These are phyloP conservation scores for Basidiobolus heterosporus DNA, from an alignment of 371 early-diverging fungal species.

Conservation along the genomic window DNA sequence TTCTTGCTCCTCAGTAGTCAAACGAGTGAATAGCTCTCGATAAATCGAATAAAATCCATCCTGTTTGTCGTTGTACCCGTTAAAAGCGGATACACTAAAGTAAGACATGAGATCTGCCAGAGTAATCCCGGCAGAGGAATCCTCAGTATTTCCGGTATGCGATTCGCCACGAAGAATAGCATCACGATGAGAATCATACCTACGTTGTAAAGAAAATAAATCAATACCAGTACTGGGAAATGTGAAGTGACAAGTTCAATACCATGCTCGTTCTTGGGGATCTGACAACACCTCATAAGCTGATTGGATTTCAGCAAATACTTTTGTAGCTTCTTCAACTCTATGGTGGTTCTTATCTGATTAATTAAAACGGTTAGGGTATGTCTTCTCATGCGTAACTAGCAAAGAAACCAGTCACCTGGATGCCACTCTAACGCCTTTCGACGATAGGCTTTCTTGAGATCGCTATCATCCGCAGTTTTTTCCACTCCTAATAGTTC, in stretches of 20 bases:
- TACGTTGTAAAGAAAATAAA: no score
- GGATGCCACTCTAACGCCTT: slow-evolving; percentile 83
- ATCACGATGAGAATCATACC: slow-evolving; percentile 67
- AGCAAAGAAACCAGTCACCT: slow-evolving; percentile 20
- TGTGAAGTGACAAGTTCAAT: no score
- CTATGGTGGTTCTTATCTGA: slow-evolving; percentile 74
- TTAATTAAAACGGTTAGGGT: neutral
- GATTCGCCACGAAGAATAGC: slow-evolving; percentile 50
- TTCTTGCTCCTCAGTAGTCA: slow-evolving; percentile 65
- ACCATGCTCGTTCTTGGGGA: slow-evolving; percentile 79
- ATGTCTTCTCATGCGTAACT: neutral
- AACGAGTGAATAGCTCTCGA: slow-evolving; percentile 48
- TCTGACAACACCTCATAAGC: slow-evolving; percentile 82
- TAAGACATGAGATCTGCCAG: slow-evolving; percentile 25
- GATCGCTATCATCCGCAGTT: slow-evolving; percentile 51
- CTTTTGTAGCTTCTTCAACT: slow-evolving; percentile 64
- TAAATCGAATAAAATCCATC: slow-evolving; percentile 74
- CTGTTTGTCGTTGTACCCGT: slow-evolving; percentile 46
- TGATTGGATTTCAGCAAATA: slow-evolving; percentile 71
- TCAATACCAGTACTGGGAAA: no score
- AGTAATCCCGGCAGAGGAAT: slow-evolving; percentile 16
- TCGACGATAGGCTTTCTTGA: slow-evolving; percentile 73
- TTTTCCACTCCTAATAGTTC: slow-evolving; percentile 70
- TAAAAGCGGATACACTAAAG: slow-evolving; percentile 42
- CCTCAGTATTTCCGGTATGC: slow-evolving; percentile 28